Evolutionary conservation across 805 yeast genomes (phyloP), one percentile per base, ranked within the genome.

Genomic region (Crinitomyces ghanaensis): DNA sequence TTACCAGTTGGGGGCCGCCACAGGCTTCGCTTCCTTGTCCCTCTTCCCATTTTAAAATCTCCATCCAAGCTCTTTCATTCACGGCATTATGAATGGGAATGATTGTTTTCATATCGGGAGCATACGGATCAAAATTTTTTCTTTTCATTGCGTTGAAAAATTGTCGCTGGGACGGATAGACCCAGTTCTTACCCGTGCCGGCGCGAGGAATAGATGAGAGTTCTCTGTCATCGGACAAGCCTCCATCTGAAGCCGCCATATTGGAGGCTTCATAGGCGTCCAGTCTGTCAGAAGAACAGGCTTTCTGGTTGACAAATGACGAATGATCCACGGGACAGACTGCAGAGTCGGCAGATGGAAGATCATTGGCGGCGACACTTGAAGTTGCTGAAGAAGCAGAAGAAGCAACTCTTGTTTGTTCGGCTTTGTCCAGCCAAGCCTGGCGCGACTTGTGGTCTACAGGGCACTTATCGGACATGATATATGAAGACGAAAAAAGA

Each of bases 71-170:
- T 40, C 83, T 61, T 56, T 88, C 98, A 53, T 88, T 88, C 21
- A 88, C 96, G 25, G 81, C 74, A 50, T 88, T 88, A 54, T 88
- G 98, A 27, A 88, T 78, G 1, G 97, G 97, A 3, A 88, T 94
- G 12, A 88, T 83, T 1, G 88, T 72, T 42, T 72, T 63, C 98
- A 88, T 88, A 50, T 86, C 96, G 5, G 59, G 54, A 0, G 79
- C 79, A 7, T 72, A 61, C 2, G 97, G 95, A 33, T 75, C 67
- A 85, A 94, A 83, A 37, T 82, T 71, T 50, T 88, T 88, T 31
- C 97, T 70, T 45, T 72, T 64, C 97, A 88, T 91, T 6, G 96
- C 95, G 38, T 84, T 91, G 54, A 65, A 88, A 51, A 88, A 88
- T 62, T 88, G 96, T 53, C 82, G 81, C 53, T 88, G 93, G 3